phyloP scores from a whole-genome alignment of 2,329 filamentous ascomycete genomes.

The Alternaria metachromatica region DNA sequence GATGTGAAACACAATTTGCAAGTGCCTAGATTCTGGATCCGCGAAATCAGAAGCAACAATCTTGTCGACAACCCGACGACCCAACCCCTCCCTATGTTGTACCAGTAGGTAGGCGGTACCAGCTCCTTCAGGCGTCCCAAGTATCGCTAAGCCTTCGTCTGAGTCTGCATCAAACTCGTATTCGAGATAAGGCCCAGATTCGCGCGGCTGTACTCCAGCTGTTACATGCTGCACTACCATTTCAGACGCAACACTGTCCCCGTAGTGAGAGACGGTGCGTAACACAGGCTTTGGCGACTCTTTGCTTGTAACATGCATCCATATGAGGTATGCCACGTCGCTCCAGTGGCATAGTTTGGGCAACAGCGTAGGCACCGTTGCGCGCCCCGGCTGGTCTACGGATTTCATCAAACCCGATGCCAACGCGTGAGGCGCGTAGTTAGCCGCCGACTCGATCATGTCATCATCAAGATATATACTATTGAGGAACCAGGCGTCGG shows the following conservation, averaged over 20 bases:
- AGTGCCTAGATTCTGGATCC: neutral
- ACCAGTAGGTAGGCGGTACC: neutral
- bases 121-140: neutral
- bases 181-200: neutral
- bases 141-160: neutral
- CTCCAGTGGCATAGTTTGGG: neutral
- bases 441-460: neutral
- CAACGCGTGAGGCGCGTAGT: neutral
- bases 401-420: neutral
- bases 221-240: neutral
- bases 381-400: neutral
- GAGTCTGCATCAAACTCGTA: neutral
- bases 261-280: neutral
- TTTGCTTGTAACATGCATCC: neutral
- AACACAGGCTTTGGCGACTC: neutral
- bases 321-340: neutral
- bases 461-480: neutral
- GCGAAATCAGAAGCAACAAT: too few species aligned
- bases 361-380: neutral
- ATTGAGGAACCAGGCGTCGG: neutral
- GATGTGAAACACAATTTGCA: neutral
- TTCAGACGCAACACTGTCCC: neutral
- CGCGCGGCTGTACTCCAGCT: neutral
- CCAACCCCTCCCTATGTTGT: neutral
- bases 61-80: too few species aligned